Conservation (phyloP, 192 early-diverging fungal genomes). For the Linnemannia schmuckeri region DNA sequence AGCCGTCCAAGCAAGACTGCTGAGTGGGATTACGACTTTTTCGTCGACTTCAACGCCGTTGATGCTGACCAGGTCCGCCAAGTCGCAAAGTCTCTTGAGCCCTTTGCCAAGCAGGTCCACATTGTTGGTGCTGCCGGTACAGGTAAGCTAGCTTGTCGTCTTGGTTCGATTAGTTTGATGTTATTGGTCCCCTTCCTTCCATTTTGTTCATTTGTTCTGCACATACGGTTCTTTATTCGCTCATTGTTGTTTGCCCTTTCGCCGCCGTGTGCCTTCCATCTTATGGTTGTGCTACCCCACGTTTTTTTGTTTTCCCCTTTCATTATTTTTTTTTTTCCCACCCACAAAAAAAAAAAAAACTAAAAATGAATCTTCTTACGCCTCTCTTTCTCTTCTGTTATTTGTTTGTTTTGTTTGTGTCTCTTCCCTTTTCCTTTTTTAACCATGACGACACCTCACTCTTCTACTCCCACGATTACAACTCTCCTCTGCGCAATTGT, state of each 20-base stretch:
- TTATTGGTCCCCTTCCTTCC: not conserved
- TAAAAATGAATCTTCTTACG: too few relatives aligned
- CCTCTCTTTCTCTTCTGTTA: too few relatives aligned
- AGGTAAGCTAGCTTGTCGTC: conserved; percentile 36
- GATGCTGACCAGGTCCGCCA: conserved; percentile 70
- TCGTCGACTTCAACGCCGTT: conserved; percentile 87
- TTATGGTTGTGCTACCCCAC: not conserved
- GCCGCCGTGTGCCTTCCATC: not conserved
- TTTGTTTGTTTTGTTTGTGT: not conserved
- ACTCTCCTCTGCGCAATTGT: not conserved
- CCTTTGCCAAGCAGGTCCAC: conserved; percentile 78
- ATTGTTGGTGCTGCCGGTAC: conserved; percentile 65
- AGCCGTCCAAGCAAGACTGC: conserved; percentile 84
- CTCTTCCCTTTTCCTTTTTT: not conserved
- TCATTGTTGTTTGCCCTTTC: not conserved
- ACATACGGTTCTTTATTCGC: not conserved
- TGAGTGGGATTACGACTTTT: conserved; percentile 93
- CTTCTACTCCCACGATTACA: not conserved
- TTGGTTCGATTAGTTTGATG: not conserved
- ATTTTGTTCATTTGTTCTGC: not conserved
- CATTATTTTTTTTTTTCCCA: not conserved
- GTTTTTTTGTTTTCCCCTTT: not conserved
- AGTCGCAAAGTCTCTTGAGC: conserved; percentile 74
- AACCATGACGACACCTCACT: not conserved
- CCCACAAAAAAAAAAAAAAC: not conserved